Evolutionary conservation across 805 yeast species (phyloP).

Genomic region (Citeromyces nyonsensis): DNA sequence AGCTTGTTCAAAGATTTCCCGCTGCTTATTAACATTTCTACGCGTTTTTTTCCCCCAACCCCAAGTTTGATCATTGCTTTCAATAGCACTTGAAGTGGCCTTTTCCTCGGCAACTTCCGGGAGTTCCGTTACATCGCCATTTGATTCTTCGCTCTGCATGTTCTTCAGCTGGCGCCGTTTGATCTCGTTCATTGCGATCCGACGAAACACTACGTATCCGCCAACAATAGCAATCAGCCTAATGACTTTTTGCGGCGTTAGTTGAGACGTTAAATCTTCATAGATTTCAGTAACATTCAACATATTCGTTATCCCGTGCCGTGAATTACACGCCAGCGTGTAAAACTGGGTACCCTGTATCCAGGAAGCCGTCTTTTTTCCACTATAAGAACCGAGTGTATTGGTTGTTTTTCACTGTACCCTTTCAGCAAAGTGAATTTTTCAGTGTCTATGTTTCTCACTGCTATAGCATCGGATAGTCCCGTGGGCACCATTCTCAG

Average conservation of each 20-base stretch:
- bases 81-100: too few species aligned
- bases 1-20: slow-evolving; percentile 35
- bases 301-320: too few species aligned
- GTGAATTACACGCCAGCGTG: too few species aligned
- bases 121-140: slow-evolving; percentile 4
- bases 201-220: slow-evolving; percentile 45
- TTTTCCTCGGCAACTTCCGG: slow-evolving; percentile 10
- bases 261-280: slow-evolving; percentile 20
- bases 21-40: slow-evolving; percentile 36
- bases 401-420: too few species aligned
- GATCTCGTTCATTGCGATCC: slow-evolving; percentile 38
- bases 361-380: too few species aligned
- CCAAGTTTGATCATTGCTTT: slow-evolving; percentile 31
- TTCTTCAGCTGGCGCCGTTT: slow-evolving; percentile 36
- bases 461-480: too few species aligned
- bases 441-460: too few species aligned
- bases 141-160: slow-evolving; percentile 28
- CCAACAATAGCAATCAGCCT: slow-evolving; percentile 38
- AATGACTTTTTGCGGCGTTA: slow-evolving; percentile 29
- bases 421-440: too few species aligned
- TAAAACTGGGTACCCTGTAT: too few species aligned
- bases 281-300: slow-evolving; percentile 15
- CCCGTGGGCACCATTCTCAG: too few species aligned
- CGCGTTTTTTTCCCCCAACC: slow-evolving; percentile 79
- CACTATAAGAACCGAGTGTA: too few species aligned